Evolutionary conservation across 2,329 filamentous ascomycete genomes (phyloP).

Genomic region (Monilinia fructicola): DNA sequence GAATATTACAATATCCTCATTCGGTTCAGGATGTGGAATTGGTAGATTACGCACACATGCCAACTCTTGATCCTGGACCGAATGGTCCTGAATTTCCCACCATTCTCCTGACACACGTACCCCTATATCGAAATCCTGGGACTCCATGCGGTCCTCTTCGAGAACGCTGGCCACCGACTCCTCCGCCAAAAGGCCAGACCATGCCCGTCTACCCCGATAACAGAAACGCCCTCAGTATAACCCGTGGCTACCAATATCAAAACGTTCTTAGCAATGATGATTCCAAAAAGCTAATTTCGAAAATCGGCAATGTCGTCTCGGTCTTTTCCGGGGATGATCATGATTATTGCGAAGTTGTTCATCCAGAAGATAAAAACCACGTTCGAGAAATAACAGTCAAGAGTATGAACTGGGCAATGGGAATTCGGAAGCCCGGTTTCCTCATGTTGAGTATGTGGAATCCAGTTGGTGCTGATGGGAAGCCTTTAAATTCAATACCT

Average conservation of each 20-base stretch:
- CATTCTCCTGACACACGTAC: constrained; percentile 86
- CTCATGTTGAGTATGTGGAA: constrained; percentile 90
- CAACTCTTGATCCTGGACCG: constrained; percentile 46
- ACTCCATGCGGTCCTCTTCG: constrained; percentile 86
- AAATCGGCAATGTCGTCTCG: constrained; percentile 77
- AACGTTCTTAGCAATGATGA: constrained; percentile 81
- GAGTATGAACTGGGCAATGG: constrained; percentile 94
- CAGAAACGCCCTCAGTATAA: constrained; percentile 74
- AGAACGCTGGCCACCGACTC: constrained; percentile 76
- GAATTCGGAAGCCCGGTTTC: constrained; percentile 83
- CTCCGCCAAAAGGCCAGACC: constrained; percentile 58
- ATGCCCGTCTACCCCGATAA: constrained; percentile 59
- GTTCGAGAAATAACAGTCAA: constrained; percentile 88
- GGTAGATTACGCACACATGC: constrained; percentile 42
- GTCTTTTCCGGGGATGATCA: constrained; percentile 97
- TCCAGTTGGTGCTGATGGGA: constrained; percentile 66
- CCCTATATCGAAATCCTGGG: constrained; percentile 76
- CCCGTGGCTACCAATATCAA: constrained; percentile 89
- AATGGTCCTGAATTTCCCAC: constrained; percentile 69
- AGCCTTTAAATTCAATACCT: constrained; percentile 43
- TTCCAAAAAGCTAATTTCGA: constrained; percentile 72
- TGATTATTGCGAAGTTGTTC: constrained; percentile 90
- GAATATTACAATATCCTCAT: constrained; percentile 58
- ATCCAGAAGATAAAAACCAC: constrained; percentile 60
- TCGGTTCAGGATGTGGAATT: constrained; percentile 53